These are phyloP conservation scores for Funneliformis caledonium DNA, from an alignment of 371 early-diverging fungal species.

Conservation along the genomic window DNA sequence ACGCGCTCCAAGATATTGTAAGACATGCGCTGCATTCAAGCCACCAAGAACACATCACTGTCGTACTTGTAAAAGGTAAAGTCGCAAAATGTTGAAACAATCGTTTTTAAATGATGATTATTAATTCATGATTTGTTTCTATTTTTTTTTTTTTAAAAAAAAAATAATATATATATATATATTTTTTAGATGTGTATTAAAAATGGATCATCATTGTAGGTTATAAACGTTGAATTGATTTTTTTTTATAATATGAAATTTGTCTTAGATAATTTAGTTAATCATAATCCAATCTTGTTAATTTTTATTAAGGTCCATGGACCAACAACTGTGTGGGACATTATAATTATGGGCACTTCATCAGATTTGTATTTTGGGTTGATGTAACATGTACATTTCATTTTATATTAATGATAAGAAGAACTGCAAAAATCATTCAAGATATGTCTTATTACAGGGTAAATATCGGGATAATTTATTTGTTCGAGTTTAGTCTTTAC, in stretches of 20 bases:
- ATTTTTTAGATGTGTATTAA: constrained; percentile 68
- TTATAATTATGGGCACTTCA: constrained; percentile 85
- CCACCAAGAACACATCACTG: constrained; percentile 89
- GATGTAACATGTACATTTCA: constrained; percentile 61
- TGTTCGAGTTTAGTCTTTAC: neutral
- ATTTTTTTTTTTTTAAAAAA: no score
- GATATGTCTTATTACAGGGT: constrained; percentile 54
- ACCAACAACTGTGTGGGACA: constrained; percentile 96
- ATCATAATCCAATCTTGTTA: neutral
- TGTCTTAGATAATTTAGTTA: neutral
- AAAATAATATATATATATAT: no score
- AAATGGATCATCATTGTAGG: constrained; percentile 94
- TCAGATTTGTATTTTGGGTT: constrained; percentile 83
- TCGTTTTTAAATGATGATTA: no score
- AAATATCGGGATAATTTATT: constrained; percentile 10
- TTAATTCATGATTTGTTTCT: no score
- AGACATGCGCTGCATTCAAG: constrained; percentile 75
- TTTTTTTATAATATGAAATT: neutral
- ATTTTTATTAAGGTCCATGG: constrained; percentile 74
- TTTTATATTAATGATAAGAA: constrained; percentile 48
- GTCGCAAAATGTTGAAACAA: neutral
- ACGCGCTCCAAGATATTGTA: constrained; percentile 75
- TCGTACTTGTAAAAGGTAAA: constrained; percentile 64
- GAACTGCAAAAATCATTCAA: constrained; percentile 55
- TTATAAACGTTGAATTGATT: constrained; percentile 1